Evolutionary conservation across 2,329 filamentous ascomycete species (phyloP).

Genomic region (Cordyceps javanica): DNA sequence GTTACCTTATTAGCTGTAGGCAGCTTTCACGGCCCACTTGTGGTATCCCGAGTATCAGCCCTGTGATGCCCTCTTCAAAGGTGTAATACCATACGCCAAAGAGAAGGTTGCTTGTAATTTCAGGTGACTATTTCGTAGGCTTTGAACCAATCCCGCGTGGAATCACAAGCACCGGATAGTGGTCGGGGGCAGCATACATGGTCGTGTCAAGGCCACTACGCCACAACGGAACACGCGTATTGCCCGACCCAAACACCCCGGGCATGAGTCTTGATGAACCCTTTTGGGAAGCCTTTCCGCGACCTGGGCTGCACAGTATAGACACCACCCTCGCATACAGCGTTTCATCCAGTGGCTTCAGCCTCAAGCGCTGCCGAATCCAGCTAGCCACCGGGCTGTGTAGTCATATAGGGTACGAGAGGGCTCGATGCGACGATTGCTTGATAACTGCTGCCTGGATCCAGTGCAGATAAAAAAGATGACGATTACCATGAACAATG

Average conservation of each 20-base stretch:
- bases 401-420: neutral
- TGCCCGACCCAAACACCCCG: neutral
- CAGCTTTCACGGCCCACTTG: neutral
- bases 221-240: neutral
- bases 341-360: neutral
- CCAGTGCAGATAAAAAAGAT: neutral
- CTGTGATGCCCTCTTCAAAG: too few relatives aligned
- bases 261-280: neutral
- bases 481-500: too few relatives aligned
- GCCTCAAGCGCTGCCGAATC: neutral
- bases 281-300: neutral
- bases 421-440: neutral
- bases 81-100: too few relatives aligned
- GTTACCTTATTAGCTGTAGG: neutral
- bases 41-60: neutral
- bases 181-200: too few relatives aligned
- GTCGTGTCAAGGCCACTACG: too few relatives aligned
- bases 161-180: too few relatives aligned
- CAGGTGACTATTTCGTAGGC: too few relatives aligned
- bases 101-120: too few relatives aligned
- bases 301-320: neutral
- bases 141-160: too few relatives aligned
- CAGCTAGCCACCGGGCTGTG: neutral
- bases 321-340: neutral
- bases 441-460: neutral